Percentiles rank a stretch among this genome's conserved stretches.
Evolutionary conservation across 768 basidiomycete genomes (phyloP).

Genomic region (Psilocybe sp.): DNA sequence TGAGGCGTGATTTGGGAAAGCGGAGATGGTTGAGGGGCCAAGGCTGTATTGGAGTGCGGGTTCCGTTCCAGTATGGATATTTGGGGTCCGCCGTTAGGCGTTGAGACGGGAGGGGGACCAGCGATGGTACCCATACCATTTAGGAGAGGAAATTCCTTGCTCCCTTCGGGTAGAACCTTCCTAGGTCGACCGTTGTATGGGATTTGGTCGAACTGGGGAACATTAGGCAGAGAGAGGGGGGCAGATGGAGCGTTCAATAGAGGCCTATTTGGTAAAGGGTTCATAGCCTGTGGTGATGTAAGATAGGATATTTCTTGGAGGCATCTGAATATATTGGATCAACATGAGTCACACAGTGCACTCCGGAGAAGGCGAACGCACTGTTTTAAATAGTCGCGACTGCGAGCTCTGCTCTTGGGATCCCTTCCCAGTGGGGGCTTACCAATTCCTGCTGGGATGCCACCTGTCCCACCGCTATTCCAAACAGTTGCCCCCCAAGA

Average conservation of each 20-base stretch:
- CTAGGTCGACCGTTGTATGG: slow-evolving; percentile 78
- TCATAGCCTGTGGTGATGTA: slow-evolving; percentile 95
- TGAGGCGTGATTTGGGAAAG: slow-evolving; percentile 32
- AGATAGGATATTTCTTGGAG: slow-evolving; percentile 97
- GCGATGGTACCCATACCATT: slow-evolving; percentile 60
- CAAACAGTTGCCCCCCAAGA: slow-evolving; percentile 56
- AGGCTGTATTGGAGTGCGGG: slow-evolving; percentile 38
- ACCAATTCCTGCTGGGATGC: slow-evolving; percentile 47
- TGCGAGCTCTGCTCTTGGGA: slow-evolving; percentile 92
- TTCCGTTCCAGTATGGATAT: slow-evolving; percentile 50
- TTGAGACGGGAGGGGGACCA: slow-evolving; percentile 47
- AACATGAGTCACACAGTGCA: not conserved
- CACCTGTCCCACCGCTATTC: slow-evolving; percentile 42
- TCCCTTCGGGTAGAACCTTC: slow-evolving; percentile 73
- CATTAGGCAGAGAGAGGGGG: slow-evolving; percentile 65
- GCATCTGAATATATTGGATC: slow-evolving; percentile 50
- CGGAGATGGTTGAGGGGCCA: slow-evolving; percentile 35
- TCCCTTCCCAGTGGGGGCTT: slow-evolving; percentile 83
- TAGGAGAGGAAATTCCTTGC: slow-evolving; percentile 66
- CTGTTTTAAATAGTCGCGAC: slow-evolving; percentile 97
- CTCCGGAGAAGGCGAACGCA: slow-evolving; percentile 33
- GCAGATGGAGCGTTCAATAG: slow-evolving; percentile 64
- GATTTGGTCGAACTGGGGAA: slow-evolving; percentile 71
- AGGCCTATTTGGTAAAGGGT: slow-evolving; percentile 89
- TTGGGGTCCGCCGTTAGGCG: slow-evolving; percentile 37